phyloP scores from a whole-genome alignment of 2,329 filamentous ascomycete genomes.

The Bipolaris bicolor region DNA sequence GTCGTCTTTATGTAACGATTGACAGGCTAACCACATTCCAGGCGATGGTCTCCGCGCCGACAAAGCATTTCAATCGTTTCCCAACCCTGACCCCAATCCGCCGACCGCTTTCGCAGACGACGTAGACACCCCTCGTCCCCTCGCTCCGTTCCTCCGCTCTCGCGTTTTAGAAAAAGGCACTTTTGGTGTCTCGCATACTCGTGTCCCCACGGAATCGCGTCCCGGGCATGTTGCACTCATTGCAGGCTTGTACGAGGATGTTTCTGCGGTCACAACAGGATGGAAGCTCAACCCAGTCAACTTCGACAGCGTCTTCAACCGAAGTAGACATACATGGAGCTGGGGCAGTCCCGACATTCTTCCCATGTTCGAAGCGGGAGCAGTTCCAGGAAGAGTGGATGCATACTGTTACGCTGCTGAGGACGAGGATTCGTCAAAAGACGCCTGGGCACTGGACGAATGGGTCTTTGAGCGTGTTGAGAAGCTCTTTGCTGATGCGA shows the following conservation, averaged over 20 bases:
- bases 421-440: constrained; percentile 85
- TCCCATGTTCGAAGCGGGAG: constrained; percentile 96
- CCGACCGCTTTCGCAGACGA: constrained; percentile 63
- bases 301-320: constrained; percentile 98
- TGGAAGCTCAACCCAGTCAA: constrained; percentile 99
- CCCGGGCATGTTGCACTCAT: constrained; percentile 97
- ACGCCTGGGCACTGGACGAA: constrained; percentile 80
- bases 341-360: constrained; percentile 98
- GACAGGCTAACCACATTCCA: constrained; percentile 24
- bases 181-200: constrained; percentile 95
- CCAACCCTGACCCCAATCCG: constrained; percentile 74
- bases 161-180: constrained; percentile 88
- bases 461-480: constrained; percentile 98
- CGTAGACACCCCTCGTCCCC: constrained; percentile 74
- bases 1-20: background rate
- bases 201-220: constrained; percentile 94
- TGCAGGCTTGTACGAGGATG: constrained; percentile 95
- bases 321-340: constrained; percentile 96
- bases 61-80: constrained; percentile 94
- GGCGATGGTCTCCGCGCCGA: constrained; percentile 94
- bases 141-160: constrained; percentile 90
- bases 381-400: constrained; percentile 83
- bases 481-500: constrained; percentile 80
- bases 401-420: constrained; percentile 84
- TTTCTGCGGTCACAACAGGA: constrained; percentile 93